Base-by-base conservation (phyloP, 2,329 filamentous ascomycete species). In the Venturia aucupariae region DNA sequence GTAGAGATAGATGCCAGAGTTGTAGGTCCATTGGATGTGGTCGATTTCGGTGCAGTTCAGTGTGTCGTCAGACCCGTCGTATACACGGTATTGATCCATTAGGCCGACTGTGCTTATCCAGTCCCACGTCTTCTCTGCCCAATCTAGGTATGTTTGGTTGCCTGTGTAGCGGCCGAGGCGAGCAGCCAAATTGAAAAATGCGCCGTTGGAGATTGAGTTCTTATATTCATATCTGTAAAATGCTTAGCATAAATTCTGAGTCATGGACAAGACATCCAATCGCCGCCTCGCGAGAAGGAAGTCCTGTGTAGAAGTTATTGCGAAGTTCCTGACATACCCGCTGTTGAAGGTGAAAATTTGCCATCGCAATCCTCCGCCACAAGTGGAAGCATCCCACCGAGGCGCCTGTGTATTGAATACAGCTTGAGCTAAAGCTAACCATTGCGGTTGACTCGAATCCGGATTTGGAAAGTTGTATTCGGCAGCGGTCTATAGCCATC, bases 71-170 rank as follows among this genome's bases (percentile, higher is more conserved):
- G 75, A 73, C 62, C 79, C 79, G 63, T 81, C 79, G 68, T 72
- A 80, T 70, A 78, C 76, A 65, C 77, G 72, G 70, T 75, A 79
- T 69, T 68, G 44, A 84, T 91, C 66, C 76, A 74, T 4, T 65
- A 90, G 77, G 19, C 83, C 82, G 8, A 86, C 74, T 1, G 76
- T 73, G 8, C 62, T 66, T 5, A 72, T 69, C 75, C 75, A 76
- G 64, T 75, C 69, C 69, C 70, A 76, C 61, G 69, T 70, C 57
- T 67, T 69, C 59, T 75, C 72, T 0, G 81, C 81, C 88, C 88
- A 90, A 69, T 90, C 82, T 76, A 78, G 67, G 69, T 90, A 90
- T 0, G 83, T 87, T 61, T 67, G 35, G 67, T 77, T 76, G 35
- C 73, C 73, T 5, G 75, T 76, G 67, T 71, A 77, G 24, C 69